phyloP scores from a whole-genome alignment of 257 asterid species.

The Penstemon newberryi region DNA sequence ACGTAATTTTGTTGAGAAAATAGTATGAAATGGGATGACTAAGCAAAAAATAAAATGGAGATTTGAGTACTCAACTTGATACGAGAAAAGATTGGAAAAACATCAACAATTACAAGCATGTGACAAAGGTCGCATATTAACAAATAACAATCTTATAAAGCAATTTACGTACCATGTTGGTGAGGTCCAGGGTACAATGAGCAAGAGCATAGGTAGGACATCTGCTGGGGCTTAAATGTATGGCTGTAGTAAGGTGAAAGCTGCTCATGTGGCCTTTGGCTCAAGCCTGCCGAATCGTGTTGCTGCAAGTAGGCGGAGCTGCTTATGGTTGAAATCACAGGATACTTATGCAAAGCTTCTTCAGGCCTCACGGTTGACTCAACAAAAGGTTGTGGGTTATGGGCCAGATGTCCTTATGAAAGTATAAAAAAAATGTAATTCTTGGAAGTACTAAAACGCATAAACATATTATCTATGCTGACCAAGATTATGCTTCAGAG shows the following conservation, averaged over 20 bases:
- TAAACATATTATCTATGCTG: neutral
- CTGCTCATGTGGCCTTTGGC: conserved; percentile 21
- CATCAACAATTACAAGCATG: conserved; percentile 11
- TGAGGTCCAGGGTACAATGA: conserved; percentile 22
- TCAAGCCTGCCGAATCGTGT: conserved; percentile 12
- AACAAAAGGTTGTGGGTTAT: conserved; percentile 4
- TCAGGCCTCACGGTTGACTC: conserved; percentile 20
- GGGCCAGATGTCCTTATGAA: conserved; percentile 19
- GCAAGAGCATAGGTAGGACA: conserved; percentile 10
- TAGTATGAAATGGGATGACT: neutral
- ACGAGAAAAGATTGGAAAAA: neutral
- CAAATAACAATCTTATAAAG: neutral
- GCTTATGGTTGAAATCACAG: conserved; percentile 20
- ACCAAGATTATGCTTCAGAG: conserved; percentile 5
- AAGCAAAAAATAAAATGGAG: neutral
- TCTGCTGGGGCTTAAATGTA: conserved; percentile 17
- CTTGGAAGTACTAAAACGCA: neutral
- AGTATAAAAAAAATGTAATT: neutral
- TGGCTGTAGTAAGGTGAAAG: conserved; percentile 25
- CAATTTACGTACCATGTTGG: conserved; percentile 15
- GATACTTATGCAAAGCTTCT: conserved; percentile 13
- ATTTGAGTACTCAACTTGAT: neutral
- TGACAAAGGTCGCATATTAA: neutral
- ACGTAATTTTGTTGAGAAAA: neutral
- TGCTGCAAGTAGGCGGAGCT: conserved; percentile 16